These are phyloP conservation scores for Pleurotus cornucopiae DNA, from an alignment of 768 basidiomycete species.

Conservation along the genomic window DNA sequence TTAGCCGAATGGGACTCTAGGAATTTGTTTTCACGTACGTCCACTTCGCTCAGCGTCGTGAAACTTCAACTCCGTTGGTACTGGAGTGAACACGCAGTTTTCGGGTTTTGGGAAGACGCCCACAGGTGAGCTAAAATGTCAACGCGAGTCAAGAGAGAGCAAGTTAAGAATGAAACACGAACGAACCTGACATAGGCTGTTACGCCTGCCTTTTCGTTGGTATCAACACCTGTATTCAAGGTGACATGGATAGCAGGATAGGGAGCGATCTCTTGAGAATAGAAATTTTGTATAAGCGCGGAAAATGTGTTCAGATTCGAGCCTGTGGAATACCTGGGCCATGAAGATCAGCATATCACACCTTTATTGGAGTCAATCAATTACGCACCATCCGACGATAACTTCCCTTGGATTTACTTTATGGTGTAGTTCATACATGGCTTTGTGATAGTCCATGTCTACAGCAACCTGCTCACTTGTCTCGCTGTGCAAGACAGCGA, in stretches of 20 bases:
- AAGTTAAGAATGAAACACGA: too few relatives aligned
- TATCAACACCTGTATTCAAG: constrained; percentile 79
- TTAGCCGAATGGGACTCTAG: too few relatives aligned
- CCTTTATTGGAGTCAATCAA: not conserved
- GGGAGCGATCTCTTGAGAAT: constrained; percentile 86
- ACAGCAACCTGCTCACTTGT: constrained; percentile 91
- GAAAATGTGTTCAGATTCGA: constrained; percentile 91
- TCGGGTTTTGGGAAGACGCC: constrained; percentile 88
- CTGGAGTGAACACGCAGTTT: constrained; percentile 91
- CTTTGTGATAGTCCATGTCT: constrained; percentile 93
- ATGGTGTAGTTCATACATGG: constrained; percentile 88
- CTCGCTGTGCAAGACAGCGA: constrained; percentile 91
- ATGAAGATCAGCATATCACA: not conserved
- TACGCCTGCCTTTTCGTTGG: constrained; percentile 62
- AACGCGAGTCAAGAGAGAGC: not conserved
- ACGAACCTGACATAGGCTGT: constrained; percentile 83
- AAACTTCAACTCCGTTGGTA: constrained; percentile 83
- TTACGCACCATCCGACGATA: constrained; percentile 89
- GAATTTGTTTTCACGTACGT: constrained; percentile 41
- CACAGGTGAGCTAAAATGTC: constrained; percentile 66
- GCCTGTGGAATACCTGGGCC: constrained; percentile 84
- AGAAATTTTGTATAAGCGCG: constrained; percentile 97
- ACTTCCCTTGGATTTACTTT: constrained; percentile 82
- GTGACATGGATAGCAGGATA: constrained; percentile 89
- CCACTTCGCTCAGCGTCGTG: constrained; percentile 82